These are phyloP conservation scores for Heliosperma pusillum DNA, from an alignment of 148 eudicot genomes.

Conservation along the genomic window DNA sequence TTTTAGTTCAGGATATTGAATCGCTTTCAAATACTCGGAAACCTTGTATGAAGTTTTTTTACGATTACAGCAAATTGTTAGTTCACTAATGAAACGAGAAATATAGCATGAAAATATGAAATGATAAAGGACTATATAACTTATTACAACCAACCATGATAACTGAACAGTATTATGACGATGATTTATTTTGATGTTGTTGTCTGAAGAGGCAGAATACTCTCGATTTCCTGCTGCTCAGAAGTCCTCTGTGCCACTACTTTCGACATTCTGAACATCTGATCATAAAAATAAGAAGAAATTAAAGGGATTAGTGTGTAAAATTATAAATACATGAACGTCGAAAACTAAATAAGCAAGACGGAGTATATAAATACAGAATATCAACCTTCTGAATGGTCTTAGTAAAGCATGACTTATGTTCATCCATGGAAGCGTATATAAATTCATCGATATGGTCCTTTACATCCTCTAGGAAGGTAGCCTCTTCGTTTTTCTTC, in stretches of 20 bases:
- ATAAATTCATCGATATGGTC: constrained; percentile 90
- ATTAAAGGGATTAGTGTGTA: neutral
- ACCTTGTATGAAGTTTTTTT: too few species aligned
- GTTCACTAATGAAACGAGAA: too few species aligned
- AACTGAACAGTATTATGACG: too few species aligned
- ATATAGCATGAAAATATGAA: too few species aligned
- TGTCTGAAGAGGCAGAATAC: constrained; percentile 56
- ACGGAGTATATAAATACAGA: neutral
- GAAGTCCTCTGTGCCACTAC: constrained; percentile 56
- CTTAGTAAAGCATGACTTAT: constrained; percentile 75
- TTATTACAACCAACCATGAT: too few species aligned
- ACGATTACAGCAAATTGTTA: too few species aligned
- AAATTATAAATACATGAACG: neutral
- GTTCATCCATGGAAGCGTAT: constrained; percentile 90
- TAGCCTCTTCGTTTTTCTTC: constrained; percentile 77
- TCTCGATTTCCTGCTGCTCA: constrained; percentile 45
- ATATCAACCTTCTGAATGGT: constrained; percentile 63
- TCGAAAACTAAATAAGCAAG: neutral
- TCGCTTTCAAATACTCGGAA: too few species aligned
- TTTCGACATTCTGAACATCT: constrained; percentile 96
- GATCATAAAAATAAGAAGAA: constrained; percentile 15
- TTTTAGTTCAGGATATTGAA: too few species aligned
- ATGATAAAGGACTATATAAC: too few species aligned
- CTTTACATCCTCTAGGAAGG: constrained; percentile 74
- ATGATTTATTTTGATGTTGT: constrained; percentile 36